These are phyloP conservation scores for Leccinum pachyderme DNA, from an alignment of 1,284 basidiomycete species.

Conservation along the genomic window DNA sequence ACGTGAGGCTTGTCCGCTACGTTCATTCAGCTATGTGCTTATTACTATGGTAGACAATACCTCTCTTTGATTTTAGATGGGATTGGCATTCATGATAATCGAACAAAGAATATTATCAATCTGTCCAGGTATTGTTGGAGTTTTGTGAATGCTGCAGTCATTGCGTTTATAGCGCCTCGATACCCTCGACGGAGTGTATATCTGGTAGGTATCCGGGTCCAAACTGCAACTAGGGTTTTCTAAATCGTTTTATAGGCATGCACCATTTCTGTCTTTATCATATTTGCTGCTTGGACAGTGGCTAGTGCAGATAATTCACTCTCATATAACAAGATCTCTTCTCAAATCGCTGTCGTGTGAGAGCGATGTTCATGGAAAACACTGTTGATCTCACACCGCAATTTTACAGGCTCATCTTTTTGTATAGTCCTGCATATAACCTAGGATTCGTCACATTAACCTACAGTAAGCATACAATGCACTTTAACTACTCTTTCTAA, in stretches of 20 bases:
- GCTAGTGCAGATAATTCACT: not conserved
- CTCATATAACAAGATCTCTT: not conserved
- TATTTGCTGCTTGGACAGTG: not conserved
- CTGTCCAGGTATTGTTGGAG: slow-evolving; percentile 1
- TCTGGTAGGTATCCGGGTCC: slow-evolving; percentile 6
- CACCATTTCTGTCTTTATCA: not conserved
- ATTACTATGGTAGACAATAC: too few relatives aligned
- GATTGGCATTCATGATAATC: too few relatives aligned
- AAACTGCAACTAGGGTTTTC: too few relatives aligned
- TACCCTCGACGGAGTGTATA: slow-evolving; percentile 17
- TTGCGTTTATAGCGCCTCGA: slow-evolving; percentile 11
- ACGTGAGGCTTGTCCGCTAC: slow-evolving; percentile 2
- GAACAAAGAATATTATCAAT: too few relatives aligned
- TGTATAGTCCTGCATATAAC: not conserved
- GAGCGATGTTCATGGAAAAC: not conserved
- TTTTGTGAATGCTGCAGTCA: slow-evolving; percentile 2
- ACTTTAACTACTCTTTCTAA: not conserved
- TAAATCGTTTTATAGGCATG: not conserved
- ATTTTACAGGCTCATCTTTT: not conserved
- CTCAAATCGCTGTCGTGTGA: not conserved
- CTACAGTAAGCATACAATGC: not conserved
- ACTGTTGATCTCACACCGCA: not conserved
- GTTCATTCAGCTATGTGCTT: too few relatives aligned
- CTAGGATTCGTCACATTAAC: not conserved
- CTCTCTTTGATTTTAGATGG: too few relatives aligned